phyloP scores from a whole-genome alignment of 2,329 filamentous ascomycete species.

The Neonectria magnoliae region DNA sequence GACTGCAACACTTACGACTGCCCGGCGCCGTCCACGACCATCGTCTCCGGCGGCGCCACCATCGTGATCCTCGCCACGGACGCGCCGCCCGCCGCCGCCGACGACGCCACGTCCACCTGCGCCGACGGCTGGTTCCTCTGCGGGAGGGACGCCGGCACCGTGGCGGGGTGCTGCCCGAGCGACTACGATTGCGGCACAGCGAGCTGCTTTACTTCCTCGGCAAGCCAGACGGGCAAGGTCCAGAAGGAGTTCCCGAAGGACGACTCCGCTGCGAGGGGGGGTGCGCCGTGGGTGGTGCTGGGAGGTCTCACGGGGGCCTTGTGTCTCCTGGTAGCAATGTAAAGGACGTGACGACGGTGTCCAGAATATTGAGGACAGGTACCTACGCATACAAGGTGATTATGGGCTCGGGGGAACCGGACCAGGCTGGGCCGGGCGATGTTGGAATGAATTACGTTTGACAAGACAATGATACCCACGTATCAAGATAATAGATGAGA shows the following conservation, averaged over 20 bases:
- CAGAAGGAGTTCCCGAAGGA: constrained; percentile 61
- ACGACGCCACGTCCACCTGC: constrained; percentile 61
- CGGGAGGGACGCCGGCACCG: constrained; percentile 63
- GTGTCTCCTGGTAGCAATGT: constrained; percentile 15
- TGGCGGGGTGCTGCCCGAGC: constrained; percentile 85
- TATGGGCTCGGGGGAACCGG: constrained; percentile 1
- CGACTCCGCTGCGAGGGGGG: constrained; percentile 3
- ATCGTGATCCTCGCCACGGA: constrained; percentile 71
- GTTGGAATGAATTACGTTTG: constrained; percentile 19
- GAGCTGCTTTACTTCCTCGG: constrained; percentile 72
- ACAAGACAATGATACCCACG: constrained; percentile 1
- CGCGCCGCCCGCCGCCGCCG: constrained; percentile 54
- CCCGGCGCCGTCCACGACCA: constrained; percentile 70
- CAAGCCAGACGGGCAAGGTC: constrained; percentile 65
- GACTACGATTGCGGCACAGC: constrained; percentile 78
- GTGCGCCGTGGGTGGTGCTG: constrained; percentile 23
- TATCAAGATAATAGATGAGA: constrained; percentile 7
- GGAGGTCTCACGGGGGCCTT: constrained; percentile 11
- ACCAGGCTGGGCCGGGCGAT: not conserved
- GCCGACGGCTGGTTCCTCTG: constrained; percentile 84
- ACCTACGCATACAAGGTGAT: not conserved
- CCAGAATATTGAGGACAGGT: constrained; percentile 1
- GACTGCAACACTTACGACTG: constrained; percentile 87
- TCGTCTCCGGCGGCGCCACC: constrained; percentile 75
- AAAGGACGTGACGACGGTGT: constrained; percentile 10